These are phyloP conservation scores for Pugionium cornutum DNA, from an alignment of 345 rosid species.

Conservation along the genomic window DNA sequence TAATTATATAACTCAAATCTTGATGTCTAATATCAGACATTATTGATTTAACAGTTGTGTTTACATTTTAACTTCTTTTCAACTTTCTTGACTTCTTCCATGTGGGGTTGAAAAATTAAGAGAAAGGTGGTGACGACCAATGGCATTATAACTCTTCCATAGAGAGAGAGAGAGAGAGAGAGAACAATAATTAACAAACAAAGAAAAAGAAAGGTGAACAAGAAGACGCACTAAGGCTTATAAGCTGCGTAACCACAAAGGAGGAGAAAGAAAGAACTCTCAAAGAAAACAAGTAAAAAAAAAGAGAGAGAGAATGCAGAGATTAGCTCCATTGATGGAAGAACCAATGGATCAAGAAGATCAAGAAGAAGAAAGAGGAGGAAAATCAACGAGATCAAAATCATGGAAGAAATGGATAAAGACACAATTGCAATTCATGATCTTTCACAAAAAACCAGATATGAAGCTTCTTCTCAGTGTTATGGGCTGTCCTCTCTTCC, in stretches of 20 bases:
- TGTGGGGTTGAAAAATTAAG: slow-evolving; percentile 31
- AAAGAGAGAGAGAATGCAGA: slow-evolving; percentile 44
- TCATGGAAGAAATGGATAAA: slow-evolving; percentile 80
- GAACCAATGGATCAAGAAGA: slow-evolving; percentile 64
- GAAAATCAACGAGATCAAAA: slow-evolving; percentile 28
- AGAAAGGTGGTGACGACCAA: slow-evolving; percentile 33
- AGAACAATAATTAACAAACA: slow-evolving; percentile 44
- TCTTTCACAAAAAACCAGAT: slow-evolving; percentile 55
- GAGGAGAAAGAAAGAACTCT: slow-evolving; percentile 23
- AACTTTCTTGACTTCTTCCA: slow-evolving; percentile 27
- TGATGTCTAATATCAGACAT: slow-evolving; percentile 11
- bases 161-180: slow-evolving; percentile 18
- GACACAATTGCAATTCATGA: slow-evolving; percentile 50
- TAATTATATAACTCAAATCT: slow-evolving; percentile 14
- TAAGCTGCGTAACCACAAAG: slow-evolving; percentile 40
- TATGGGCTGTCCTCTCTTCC: slow-evolving; percentile 90
- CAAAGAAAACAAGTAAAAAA: background rate
- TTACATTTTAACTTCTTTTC: slow-evolving; percentile 14
- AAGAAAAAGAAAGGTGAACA: slow-evolving; percentile 46
- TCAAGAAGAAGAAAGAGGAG: slow-evolving; percentile 30
- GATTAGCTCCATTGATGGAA: slow-evolving; percentile 81
- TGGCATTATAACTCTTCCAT: slow-evolving; percentile 29
- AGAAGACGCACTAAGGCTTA: slow-evolving; percentile 40
- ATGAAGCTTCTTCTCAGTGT: slow-evolving; percentile 72
- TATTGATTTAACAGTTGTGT: slow-evolving; percentile 1